Conservation (phyloP, 2,329 filamentous ascomycete genomes). For the Ambrosiella beaveri region DNA sequence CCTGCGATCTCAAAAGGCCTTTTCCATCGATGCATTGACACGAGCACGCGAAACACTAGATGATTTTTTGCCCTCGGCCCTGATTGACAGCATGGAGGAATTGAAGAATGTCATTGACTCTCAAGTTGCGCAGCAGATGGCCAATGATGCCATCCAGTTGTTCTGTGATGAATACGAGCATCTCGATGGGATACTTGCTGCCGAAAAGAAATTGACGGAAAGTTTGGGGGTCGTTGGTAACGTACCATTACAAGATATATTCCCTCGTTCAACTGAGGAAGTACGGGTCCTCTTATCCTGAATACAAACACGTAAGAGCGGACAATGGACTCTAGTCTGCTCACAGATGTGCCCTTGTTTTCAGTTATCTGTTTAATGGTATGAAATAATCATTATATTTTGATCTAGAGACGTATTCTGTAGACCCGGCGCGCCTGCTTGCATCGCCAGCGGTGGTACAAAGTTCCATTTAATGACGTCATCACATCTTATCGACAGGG, state of each 20-base stretch:
- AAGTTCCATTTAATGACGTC: no score
- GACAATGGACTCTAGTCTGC: neutral
- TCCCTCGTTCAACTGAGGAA: constrained; percentile 42
- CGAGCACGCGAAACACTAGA: constrained; percentile 62
- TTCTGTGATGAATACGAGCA: constrained; percentile 75
- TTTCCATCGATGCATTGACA: constrained; percentile 44
- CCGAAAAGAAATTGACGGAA: constrained; percentile 21
- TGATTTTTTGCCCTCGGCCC: constrained; percentile 76
- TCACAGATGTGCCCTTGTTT: no score
- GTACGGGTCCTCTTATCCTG: constrained; percentile 41
- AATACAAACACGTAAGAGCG: neutral
- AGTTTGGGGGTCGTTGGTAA: constrained; percentile 17
- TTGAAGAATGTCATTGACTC: constrained; percentile 58
- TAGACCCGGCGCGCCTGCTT: no score
- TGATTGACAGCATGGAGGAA: constrained; percentile 81
- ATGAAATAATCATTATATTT: no score
- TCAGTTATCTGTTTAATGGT: neutral
- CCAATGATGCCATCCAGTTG: constrained; percentile 61
- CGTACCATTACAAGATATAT: constrained; percentile 26
- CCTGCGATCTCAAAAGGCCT: constrained; percentile 33
- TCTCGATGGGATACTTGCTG: constrained; percentile 32
- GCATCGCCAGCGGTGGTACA: no score
- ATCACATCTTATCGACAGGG: no score
- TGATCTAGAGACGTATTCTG: no score
- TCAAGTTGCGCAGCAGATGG: constrained; percentile 54